These are phyloP conservation scores for Codiaeum variegatum DNA, from an alignment of 441 rosid genomes.

Conservation along the genomic window DNA sequence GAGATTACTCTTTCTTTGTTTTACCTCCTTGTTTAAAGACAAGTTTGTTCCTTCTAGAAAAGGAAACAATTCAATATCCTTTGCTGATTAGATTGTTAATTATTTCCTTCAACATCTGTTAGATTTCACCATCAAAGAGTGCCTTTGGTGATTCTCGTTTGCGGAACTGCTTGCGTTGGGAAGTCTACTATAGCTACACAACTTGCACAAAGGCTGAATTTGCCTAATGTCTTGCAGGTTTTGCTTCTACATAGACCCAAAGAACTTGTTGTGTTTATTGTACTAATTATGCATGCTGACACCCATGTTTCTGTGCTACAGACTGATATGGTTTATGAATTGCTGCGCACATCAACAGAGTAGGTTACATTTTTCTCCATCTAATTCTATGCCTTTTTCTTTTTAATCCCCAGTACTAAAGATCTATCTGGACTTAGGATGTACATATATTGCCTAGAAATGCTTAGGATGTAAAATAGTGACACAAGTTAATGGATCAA, in stretches of 20 bases:
- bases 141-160: constrained; percentile 94
- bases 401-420: neutral
- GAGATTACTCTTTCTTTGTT: neutral
- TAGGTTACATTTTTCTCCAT: constrained; percentile 43
- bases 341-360: constrained; percentile 94
- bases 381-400: neutral
- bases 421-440: constrained; percentile 2
- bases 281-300: constrained; percentile 16
- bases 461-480: constrained; percentile 1
- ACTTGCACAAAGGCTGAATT: constrained; percentile 94
- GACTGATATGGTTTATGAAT: constrained; percentile 98
- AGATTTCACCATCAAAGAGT: constrained; percentile 99
- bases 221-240: constrained; percentile 96
- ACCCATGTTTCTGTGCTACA: constrained; percentile 32
- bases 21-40: neutral
- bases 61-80: constrained; percentile 3
- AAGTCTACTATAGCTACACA: constrained; percentile 98
- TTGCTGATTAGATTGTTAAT: neutral
- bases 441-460: neutral
- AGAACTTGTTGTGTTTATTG: constrained; percentile 7
- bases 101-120: constrained; percentile 14
- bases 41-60: neutral
- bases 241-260: constrained; percentile 8
- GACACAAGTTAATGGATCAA: neutral
- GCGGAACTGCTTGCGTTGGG: constrained; percentile 98